Conservation (phyloP, 352 stramenopile genomes). For the Globisporangium barbulae region DNA sequence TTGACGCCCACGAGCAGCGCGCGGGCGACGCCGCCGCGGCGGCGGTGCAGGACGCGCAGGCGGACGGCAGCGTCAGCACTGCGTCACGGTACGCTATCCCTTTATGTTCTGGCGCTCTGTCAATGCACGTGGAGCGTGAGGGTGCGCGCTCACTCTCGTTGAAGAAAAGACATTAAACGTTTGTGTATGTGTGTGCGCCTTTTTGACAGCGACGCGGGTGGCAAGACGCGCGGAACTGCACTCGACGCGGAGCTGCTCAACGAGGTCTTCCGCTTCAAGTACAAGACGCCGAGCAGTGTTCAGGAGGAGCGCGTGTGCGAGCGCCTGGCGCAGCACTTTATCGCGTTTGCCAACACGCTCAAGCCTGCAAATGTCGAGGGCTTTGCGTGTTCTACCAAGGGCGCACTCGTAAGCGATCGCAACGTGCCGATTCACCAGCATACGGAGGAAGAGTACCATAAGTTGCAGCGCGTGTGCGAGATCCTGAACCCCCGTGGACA, state of each 20-base stretch:
- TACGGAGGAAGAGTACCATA: constrained; percentile 19
- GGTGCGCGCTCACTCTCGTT: too few relatives aligned
- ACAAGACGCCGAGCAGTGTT: constrained; percentile 25
- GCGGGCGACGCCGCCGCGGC: not conserved
- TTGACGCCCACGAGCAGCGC: not conserved
- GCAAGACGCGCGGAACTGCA: not conserved
- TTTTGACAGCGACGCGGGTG: not conserved
- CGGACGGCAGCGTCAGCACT: not conserved
- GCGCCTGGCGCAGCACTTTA: constrained; percentile 18
- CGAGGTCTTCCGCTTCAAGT: constrained; percentile 41
- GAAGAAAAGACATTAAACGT: not conserved
- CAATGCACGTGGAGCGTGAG: not conserved
- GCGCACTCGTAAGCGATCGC: not conserved
- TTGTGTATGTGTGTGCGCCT: not conserved
- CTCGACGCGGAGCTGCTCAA: constrained; percentile 17
- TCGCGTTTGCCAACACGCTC: constrained; percentile 14
- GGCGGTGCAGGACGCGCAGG: not conserved
- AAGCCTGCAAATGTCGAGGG: constrained; percentile 10
- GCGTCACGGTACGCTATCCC: not conserved
- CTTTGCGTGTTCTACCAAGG: constrained; percentile 17
- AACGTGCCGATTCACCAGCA: constrained; percentile 8
- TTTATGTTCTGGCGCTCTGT: too few relatives aligned
- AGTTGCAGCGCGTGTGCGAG: constrained; percentile 12
- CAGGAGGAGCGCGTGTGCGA: constrained; percentile 26
- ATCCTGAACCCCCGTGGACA: not conserved